A percentile compares a stretch with the other conserved stretches of the same genome.
These are phyloP conservation scores for Malus asiatica DNA, from an alignment of 306 rosid genomes.

Conservation along the genomic window DNA sequence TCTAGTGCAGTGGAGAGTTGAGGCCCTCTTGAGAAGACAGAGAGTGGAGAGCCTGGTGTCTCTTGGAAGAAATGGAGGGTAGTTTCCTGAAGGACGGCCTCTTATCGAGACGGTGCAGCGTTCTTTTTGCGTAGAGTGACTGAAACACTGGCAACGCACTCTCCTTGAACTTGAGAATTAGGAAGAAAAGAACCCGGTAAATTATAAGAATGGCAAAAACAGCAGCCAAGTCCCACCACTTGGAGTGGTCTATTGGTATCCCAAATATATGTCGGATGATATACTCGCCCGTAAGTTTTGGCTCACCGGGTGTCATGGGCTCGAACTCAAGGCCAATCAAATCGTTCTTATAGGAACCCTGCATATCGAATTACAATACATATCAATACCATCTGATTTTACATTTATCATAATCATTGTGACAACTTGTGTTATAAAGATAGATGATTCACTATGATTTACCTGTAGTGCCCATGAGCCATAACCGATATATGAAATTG, in stretches of 20 bases:
- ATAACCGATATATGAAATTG: slow-evolving; percentile 72
- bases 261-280: slow-evolving; percentile 60
- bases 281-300: slow-evolving; percentile 64
- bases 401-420: not conserved
- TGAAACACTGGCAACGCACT: slow-evolving; percentile 49
- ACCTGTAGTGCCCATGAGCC: slow-evolving; percentile 94
- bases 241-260: slow-evolving; percentile 50
- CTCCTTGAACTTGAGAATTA: slow-evolving; percentile 70
- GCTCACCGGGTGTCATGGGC: slow-evolving; percentile 43
- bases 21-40: slow-evolving; percentile 88
- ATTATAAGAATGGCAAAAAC: slow-evolving; percentile 43
- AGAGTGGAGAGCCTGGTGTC: slow-evolving; percentile 63
- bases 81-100: slow-evolving; percentile 72
- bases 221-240: slow-evolving; percentile 92
- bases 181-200: slow-evolving; percentile 56
- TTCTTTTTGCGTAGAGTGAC: slow-evolving; percentile 41
- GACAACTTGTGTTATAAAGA: not conserved
- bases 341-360: slow-evolving; percentile 96
- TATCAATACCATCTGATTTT: not conserved
- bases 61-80: slow-evolving; percentile 53
- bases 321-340: slow-evolving; percentile 81
- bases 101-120: slow-evolving; percentile 52
- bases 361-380: slow-evolving; percentile 10
- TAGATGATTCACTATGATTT: not conserved
- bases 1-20: slow-evolving; percentile 62